Evolutionary conservation across 305 asterid genomes (phyloP).

Genomic region (Striga hermonthica): DNA sequence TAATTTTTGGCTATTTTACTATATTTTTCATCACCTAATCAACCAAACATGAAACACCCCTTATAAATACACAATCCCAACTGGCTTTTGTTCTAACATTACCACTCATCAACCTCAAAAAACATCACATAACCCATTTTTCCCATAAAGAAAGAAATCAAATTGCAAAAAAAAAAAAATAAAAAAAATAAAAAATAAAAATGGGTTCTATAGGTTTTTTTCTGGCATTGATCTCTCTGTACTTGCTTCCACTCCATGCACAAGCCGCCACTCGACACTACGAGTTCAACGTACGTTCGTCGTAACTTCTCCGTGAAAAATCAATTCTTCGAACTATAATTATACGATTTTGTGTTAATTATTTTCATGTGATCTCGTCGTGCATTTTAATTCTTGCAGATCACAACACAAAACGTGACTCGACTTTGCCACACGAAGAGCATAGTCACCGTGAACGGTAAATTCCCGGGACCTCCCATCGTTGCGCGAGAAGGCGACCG

Average conservation of each 20-base stretch:
- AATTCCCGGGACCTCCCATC: conserved; percentile 54
- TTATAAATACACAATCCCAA: conserved; percentile 1
- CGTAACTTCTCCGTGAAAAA: not conserved
- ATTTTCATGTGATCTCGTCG: not conserved
- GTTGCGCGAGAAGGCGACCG: conserved; percentile 58
- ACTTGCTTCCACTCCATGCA: conserved; percentile 38
- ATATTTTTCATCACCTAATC: conserved; percentile 25
- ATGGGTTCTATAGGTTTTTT: conserved; percentile 18
- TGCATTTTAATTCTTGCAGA: conserved; percentile 29
- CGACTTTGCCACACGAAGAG: conserved; percentile 55
- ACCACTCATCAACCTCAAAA: not conserved
- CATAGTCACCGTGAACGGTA: conserved; percentile 54
- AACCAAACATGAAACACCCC: not conserved
- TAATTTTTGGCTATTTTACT: too few species aligned
- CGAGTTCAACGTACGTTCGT: conserved; percentile 38
- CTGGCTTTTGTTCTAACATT: not conserved
- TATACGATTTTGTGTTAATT: not conserved
- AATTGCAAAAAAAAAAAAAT: not conserved
- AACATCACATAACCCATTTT: not conserved
- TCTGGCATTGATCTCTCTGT: conserved; percentile 29
- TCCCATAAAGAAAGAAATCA: too few species aligned
- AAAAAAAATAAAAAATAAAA: not conserved
- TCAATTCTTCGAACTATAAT: not conserved
- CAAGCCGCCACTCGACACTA: conserved; percentile 49
- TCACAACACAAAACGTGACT: conserved; percentile 49